These are phyloP conservation scores for Mimosa bimucronata DNA, from an alignment of 306 rosid species.

Conservation along the genomic window DNA sequence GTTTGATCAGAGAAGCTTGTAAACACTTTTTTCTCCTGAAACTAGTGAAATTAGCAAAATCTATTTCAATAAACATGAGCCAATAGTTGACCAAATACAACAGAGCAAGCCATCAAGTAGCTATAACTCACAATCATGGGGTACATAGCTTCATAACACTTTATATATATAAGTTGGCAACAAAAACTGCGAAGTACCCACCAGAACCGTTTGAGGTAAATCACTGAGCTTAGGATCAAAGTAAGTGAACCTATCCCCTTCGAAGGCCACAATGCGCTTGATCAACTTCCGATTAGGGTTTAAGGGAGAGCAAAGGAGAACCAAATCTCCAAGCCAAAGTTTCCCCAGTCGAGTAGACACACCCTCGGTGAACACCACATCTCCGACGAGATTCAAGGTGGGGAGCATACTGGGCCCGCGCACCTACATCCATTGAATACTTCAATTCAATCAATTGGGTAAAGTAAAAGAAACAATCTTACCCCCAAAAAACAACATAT, in stretches of 20 bases:
- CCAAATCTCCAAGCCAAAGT: conserved; percentile 63
- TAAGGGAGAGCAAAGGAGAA: conserved; percentile 70
- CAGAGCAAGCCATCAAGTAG: conserved; percentile 31
- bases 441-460: conserved; percentile 19
- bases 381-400: conserved; percentile 69
- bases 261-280: too few relatives aligned
- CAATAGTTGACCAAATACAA: neutral
- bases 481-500: neutral
- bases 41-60: conserved; percentile 19
- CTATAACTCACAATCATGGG: conserved; percentile 51
- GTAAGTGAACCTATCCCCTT: too few relatives aligned
- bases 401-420: conserved; percentile 89
- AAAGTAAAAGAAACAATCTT: neutral
- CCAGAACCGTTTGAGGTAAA: too few relatives aligned
- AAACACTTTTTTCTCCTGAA: neutral
- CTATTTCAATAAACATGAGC: neutral
- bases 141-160: too few relatives aligned
- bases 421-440: conserved; percentile 54
- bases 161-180: too few relatives aligned
- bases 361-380: conserved; percentile 63
- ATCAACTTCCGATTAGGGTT: conserved; percentile 64
- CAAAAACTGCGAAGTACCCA: too few relatives aligned
- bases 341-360: conserved; percentile 66
- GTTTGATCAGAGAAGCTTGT: neutral
- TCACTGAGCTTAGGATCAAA: too few relatives aligned